These are phyloP conservation scores for Chalciporus chontae DNA, from an alignment of 768 basidiomycete genomes.

Conservation along the genomic window DNA sequence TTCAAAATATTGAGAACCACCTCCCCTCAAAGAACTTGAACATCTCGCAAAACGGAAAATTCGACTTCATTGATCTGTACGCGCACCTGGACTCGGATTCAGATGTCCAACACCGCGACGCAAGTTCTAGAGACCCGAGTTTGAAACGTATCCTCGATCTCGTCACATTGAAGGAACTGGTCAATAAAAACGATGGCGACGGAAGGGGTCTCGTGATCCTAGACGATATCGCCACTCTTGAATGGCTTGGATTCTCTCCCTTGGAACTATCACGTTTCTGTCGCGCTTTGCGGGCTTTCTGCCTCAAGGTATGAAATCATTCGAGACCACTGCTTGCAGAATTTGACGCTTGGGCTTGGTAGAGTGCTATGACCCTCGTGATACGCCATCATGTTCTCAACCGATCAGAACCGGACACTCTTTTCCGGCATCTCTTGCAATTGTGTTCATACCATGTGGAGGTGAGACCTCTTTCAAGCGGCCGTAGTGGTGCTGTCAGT, in stretches of 20 bases:
- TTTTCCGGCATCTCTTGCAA: constrained; percentile 58
- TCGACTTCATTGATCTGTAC: constrained; percentile 55
- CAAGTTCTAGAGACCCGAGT: constrained; percentile 4
- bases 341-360: neutral
- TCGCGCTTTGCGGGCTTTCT: constrained; percentile 56
- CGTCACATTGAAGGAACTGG: constrained; percentile 30
- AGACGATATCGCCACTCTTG: constrained; percentile 65
- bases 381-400: constrained; percentile 62
- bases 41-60: constrained; percentile 33
- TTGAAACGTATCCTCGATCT: constrained; percentile 37
- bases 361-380: constrained; percentile 55
- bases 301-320: constrained; percentile 45
- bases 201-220: constrained; percentile 49
- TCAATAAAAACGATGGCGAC: constrained; percentile 2
- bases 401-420: constrained; percentile 53
- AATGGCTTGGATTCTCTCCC: constrained; percentile 64
- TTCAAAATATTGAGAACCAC: constrained; percentile 4
- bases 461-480: constrained; percentile 66
- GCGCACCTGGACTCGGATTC: constrained; percentile 29
- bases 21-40: constrained; percentile 31
- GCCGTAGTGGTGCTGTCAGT: constrained; percentile 72
- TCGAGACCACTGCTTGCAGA: neutral
- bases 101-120: constrained; percentile 9
- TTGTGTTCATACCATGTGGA: constrained; percentile 69
- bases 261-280: constrained; percentile 53